These are phyloP conservation scores for Fraxinus nigra DNA, from an alignment of 305 asterid species.

Conservation along the genomic window DNA sequence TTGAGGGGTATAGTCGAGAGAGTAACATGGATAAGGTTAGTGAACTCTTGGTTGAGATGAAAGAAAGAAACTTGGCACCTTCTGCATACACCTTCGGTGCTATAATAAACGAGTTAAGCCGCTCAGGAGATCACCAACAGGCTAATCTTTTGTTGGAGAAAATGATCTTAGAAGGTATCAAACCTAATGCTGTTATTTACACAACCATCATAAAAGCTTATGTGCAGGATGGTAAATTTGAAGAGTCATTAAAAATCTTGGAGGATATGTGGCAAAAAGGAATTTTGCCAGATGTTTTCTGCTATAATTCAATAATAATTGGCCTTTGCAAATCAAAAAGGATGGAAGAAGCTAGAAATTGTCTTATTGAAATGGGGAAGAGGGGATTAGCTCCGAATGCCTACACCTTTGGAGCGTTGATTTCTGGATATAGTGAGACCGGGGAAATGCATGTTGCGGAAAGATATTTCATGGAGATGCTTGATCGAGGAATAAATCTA, in stretches of 20 bases:
- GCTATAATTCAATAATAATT: conserved; percentile 62
- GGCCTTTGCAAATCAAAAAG: conserved; percentile 71
- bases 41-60: conserved; percentile 65
- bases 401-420: conserved; percentile 67
- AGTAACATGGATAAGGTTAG: conserved; percentile 52
- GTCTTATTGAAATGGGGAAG: conserved; percentile 52
- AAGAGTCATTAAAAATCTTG: conserved; percentile 54
- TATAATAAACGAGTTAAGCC: conserved; percentile 56
- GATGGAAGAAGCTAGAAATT: conserved; percentile 65
- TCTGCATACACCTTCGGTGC: conserved; percentile 58
- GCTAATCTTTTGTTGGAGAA: conserved; percentile 52
- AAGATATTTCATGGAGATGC: conserved; percentile 63
- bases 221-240: conserved; percentile 57
- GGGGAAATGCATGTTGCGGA: conserved; percentile 68
- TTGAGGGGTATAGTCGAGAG: conserved; percentile 57
- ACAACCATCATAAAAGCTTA: conserved; percentile 54
- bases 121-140: conserved; percentile 51
- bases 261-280: conserved; percentile 70
- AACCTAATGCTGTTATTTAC: conserved; percentile 55
- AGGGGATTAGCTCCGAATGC: conserved; percentile 70
- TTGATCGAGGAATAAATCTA: conserved; percentile 61
- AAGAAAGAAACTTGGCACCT: conserved; percentile 57
- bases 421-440: conserved; percentile 54
- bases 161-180: conserved; percentile 51
- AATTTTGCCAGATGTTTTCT: conserved; percentile 58